Base-by-base conservation (phyloP, 2,329 filamentous ascomycete genomes). In the Cytospora mali region DNA sequence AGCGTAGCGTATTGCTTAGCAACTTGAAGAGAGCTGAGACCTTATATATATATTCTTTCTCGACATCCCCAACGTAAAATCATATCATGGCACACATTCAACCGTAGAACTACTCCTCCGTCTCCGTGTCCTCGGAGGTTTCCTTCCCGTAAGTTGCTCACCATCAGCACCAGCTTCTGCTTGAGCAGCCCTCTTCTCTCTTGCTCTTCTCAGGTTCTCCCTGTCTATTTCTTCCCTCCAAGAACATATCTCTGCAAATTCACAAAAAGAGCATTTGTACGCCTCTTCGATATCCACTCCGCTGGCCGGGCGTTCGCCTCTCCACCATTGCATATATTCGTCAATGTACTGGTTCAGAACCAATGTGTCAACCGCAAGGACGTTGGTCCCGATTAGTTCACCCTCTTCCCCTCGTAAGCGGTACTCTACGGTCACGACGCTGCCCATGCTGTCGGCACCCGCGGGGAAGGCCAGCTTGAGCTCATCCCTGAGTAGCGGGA, bases 311-410 rank as follows among this genome's bases (percentile, higher is more conserved):
- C 93, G 80, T 69, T 89, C 80, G 1, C 93, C 94, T 33, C 84
- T 86, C 94, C 94, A 98, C 92, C 92, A 97, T n/a, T 81, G 74
- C 84, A 97, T 86, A 66, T 90, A 88, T 3, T 85, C 81, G 0
- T 76, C 72, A 3, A 97, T 73, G 71, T 96, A 96, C 1, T 74
- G 75, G 13, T 88, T 82, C 50, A 97, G 77, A 3, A 80, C 80
- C 1, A 79, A 73, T 0, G 82, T 78, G 61, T 94, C 89, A 71
- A 92, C 91, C 0, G 85, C 79, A 67, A 95, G 84, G 1, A 89
- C 79, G 51, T 82, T 79, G 7, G 78, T 76, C n/a, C 87, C 78
- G 9, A 85, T 80, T 55, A 81, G 75, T 1, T 77, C 76, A 2
- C 86, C 85, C 50, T 86, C 78, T 42, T 61, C 50, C 21, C 63